A percentile compares a stretch with the other conserved stretches of the same genome.
phyloP scores from a whole-genome alignment of 2,329 filamentous ascomycete genomes.

The Venturia effusa region DNA sequence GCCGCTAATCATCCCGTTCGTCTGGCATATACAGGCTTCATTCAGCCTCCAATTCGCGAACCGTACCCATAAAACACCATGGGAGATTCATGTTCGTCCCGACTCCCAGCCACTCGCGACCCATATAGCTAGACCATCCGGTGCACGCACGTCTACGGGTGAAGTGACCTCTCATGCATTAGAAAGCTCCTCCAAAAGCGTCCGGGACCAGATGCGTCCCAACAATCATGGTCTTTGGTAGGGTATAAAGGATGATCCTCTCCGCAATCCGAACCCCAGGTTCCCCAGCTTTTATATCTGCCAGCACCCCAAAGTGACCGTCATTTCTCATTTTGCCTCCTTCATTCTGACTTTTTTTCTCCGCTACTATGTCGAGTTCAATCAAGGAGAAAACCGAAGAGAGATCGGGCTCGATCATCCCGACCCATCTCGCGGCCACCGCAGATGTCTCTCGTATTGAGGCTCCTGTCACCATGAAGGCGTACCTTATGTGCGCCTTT shows the following conservation, averaged over 20 bases:
- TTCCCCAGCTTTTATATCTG: neutral
- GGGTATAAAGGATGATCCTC: neutral
- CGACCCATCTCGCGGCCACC: constrained; percentile 3
- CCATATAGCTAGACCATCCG: neutral
- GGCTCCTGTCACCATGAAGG: constrained; percentile 36
- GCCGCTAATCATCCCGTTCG: neutral
- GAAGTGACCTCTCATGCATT: neutral
- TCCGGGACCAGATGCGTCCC: neutral
- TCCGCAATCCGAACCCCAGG: neutral
- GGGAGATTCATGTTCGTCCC: neutral
- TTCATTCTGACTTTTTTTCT: neutral
- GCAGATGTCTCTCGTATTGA: constrained; percentile 43
- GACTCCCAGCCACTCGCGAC: neutral
- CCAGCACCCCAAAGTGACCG: neutral
- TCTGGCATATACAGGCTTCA: neutral
- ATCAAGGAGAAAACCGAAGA: neutral
- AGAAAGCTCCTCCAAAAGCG: neutral
- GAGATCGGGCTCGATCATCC: neutral
- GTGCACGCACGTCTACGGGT: neutral
- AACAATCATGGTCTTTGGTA: too few relatives aligned
- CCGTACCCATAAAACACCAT: neutral
- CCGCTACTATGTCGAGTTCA: neutral
- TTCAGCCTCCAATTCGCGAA: neutral
- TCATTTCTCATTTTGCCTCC: neutral
- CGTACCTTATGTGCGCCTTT: constrained; percentile 36